Evolutionary conservation across 2,329 filamentous ascomycete species (phyloP).

Genomic region (Fusarium napiforme): DNA sequence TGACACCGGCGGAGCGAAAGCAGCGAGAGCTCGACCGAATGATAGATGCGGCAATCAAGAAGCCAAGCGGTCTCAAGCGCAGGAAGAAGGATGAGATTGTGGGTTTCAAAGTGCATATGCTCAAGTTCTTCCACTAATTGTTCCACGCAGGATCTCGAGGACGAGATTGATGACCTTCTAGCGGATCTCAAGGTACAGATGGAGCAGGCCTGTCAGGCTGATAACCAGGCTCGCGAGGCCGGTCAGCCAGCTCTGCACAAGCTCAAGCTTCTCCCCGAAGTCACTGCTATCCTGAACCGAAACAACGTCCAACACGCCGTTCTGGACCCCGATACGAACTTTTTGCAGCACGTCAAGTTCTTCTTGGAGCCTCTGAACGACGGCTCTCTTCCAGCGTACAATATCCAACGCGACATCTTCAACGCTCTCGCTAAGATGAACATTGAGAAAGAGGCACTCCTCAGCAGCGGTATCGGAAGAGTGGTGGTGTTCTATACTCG

Average conservation of each 20-base stretch:
- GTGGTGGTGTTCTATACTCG: constrained; percentile 97
- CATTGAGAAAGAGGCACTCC: constrained; percentile 88
- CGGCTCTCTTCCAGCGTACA: constrained; percentile 93
- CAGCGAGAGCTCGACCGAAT: constrained; percentile 85
- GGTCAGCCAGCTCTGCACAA: constrained; percentile 90
- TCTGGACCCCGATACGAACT: constrained; percentile 93
- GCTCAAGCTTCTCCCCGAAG: constrained; percentile 91
- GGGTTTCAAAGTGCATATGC: constrained; percentile 49
- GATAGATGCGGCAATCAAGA: constrained; percentile 90
- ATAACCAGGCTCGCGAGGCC: constrained; percentile 82
- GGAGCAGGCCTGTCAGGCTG: constrained; percentile 87
- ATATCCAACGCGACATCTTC: constrained; percentile 96
- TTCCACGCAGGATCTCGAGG: constrained; percentile 78
- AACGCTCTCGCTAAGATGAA: constrained; percentile 81
- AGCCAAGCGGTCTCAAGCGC: constrained; percentile 71
- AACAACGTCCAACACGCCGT: constrained; percentile 87
- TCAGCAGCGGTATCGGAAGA: constrained; percentile 94
- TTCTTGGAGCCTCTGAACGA: constrained; percentile 96
- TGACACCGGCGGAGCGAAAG: constrained; percentile 86
- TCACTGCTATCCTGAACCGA: constrained; percentile 87
- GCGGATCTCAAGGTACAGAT: constrained; percentile 88
- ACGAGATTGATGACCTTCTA: constrained; percentile 89
- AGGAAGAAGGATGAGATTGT: constrained; percentile 90
- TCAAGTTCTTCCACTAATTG: constrained; percentile 30
- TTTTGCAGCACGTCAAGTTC: constrained; percentile 94